Evolutionary conservation across 1,284 basidiomycete species (phyloP), one percentile per base, ranked within the genome.

Genomic region (Bothia castanella): DNA sequence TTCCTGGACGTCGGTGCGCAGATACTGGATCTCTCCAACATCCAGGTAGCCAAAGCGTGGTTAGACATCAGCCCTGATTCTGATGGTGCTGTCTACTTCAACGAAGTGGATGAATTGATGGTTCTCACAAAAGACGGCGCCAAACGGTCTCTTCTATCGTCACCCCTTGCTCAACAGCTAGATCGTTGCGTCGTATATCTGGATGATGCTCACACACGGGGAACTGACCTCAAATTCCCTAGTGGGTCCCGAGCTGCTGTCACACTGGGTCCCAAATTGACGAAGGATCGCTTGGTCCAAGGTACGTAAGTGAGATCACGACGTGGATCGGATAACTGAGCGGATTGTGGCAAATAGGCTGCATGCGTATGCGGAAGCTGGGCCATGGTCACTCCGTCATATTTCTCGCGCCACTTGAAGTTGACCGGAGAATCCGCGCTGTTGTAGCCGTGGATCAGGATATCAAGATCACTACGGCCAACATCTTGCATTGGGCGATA

Each of bases 1-100:
- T 54, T 80, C 11, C 60, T 80, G n/a, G 78, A 80, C 13, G 76
- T 80, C 11, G 78, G 79, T 2, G 79, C 78, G 2, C 79, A 80
- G 55, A 75, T 80, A 58, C 63, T 80, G 16, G 78, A 80, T 30
- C 51, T 77, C 31, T 58, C 64, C 21, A 80, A 77, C 47, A 32
- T 58, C 3, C 61, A 72, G 10, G 49, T 80, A 1, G 74, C 68
- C 1, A 41, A 49, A 19, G 42, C 51, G 5, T 80, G 79, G 78
- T 62, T 80, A 0, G 39, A 55, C 21, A 47, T 69, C 40, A 59
- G 54, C 40, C 49, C 48, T 1, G 56, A 68, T 47, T 53, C 71
- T 8, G 56, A 62, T 19, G 78, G 75, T 0, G 72, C 71, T 0
- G 61, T 80, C 4, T 80, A 72, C 56, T 78, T 78, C 60, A 61